A percentile compares a stretch with the other conserved stretches of the same genome.
Evolutionary conservation across 768 basidiomycete species (phyloP).

Genomic region (Auriscalpium microsporum): DNA sequence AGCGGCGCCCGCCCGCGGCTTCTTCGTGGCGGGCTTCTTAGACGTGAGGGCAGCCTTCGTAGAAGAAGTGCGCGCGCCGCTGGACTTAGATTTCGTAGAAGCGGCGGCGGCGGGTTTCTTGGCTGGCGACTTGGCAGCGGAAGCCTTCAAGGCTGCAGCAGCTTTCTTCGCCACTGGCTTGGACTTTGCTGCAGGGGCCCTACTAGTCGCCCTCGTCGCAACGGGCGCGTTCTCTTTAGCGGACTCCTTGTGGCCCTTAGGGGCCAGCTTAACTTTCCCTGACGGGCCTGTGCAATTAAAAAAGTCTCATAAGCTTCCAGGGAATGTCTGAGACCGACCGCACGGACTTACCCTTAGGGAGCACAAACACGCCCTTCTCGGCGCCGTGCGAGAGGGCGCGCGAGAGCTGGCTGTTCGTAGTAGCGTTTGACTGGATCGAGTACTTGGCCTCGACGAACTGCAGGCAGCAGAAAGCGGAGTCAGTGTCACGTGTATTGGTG

Average conservation of each 20-base stretch:
- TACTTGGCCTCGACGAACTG: conserved; percentile 48
- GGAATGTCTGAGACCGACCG: too few relatives aligned
- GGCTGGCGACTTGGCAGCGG: conserved; percentile 12
- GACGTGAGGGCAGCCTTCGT: too few relatives aligned
- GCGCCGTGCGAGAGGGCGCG: conserved; percentile 44
- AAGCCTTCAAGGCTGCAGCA: conserved; percentile 26
- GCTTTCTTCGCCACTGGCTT: conserved; percentile 12
- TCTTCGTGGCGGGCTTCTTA: conserved; percentile 9
- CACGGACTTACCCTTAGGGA: conserved; percentile 36
- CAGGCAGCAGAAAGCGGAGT: not conserved
- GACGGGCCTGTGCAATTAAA: conserved; percentile 32
- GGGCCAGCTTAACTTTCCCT: conserved; percentile 68
- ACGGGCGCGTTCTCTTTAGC: conserved; percentile 39
- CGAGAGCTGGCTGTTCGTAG: conserved; percentile 37
- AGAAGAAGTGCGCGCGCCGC: too few relatives aligned
- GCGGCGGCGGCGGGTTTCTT: too few relatives aligned
- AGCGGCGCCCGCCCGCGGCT: conserved; percentile 1
- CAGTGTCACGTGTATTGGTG: too few relatives aligned
- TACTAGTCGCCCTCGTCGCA: conserved; percentile 27
- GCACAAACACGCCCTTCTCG: conserved; percentile 39
- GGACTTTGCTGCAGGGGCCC: conserved; percentile 5
- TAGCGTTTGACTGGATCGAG: conserved; percentile 34
- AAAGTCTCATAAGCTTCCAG: not conserved
- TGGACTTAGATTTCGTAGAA: too few relatives aligned
- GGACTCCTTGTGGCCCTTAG: conserved; percentile 31